Conservation (phyloP, 352 stramenopile genomes). For the Phytophthora pinifolia region DNA sequence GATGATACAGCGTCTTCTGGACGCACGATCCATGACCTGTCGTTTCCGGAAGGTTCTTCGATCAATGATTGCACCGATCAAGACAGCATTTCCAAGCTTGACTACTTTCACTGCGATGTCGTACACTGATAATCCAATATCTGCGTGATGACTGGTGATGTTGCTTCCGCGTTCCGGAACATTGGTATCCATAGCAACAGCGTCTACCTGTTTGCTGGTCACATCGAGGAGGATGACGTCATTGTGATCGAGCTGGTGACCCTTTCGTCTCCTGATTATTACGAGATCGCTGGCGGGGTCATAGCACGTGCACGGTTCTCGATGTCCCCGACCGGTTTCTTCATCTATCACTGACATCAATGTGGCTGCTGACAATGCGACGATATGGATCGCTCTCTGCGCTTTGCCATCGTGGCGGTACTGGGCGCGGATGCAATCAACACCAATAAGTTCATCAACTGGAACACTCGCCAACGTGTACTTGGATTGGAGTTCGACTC, state of each 20-base stretch:
- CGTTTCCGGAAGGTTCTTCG: slow-evolving; percentile 1
- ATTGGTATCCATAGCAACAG: slow-evolving; percentile 7
- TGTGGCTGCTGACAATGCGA: neutral
- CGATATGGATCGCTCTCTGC: slow-evolving; percentile 6
- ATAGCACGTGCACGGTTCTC: slow-evolving; percentile 1
- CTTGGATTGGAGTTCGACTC: slow-evolving; percentile 5
- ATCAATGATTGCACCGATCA: slow-evolving; percentile 7
- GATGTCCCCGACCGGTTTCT: neutral
- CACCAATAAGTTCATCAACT: slow-evolving; percentile 17
- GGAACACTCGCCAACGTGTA: neutral
- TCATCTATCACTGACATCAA: slow-evolving; percentile 1
- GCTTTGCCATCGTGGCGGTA: slow-evolving; percentile 10
- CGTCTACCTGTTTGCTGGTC: slow-evolving; percentile 6
- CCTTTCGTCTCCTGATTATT: neutral
- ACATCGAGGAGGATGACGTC: slow-evolving; percentile 2
- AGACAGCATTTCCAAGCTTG: slow-evolving; percentile 1
- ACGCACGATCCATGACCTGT: slow-evolving; percentile 3
- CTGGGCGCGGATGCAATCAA: slow-evolving; percentile 12
- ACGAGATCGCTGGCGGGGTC: neutral
- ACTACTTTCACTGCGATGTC: neutral
- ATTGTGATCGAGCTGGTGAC: neutral
- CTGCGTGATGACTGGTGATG: neutral
- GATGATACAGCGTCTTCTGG: neutral
- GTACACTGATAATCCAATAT: too few species aligned
- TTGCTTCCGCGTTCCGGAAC: neutral